A percentile compares a stretch with the other conserved stretches of the same genome.
These are phyloP conservation scores for Hymenoscyphus repandus DNA, from an alignment of 2,329 filamentous ascomycete species.

Conservation along the genomic window DNA sequence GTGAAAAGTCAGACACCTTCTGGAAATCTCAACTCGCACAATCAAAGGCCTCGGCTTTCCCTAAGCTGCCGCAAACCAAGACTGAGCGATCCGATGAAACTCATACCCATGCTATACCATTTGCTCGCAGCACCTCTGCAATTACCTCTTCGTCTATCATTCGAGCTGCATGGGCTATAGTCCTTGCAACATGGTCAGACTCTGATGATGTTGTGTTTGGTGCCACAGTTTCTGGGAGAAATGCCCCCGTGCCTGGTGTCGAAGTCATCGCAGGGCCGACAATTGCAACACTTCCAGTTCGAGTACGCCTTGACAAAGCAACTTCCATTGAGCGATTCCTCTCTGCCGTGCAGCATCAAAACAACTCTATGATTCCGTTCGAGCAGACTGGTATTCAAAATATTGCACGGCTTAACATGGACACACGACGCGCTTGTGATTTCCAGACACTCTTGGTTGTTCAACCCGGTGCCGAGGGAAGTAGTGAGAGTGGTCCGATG, in stretches of 20 bases:
- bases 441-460: conserved; percentile 17
- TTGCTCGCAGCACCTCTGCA: conserved; percentile 5
- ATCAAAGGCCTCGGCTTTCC: too few species aligned
- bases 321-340: too few species aligned
- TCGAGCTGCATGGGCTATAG: conserved; percentile 34
- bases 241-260: conserved; percentile 33
- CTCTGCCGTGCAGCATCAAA: conserved; percentile 39
- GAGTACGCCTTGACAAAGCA: conserved; percentile 37
- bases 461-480: conserved; percentile 11
- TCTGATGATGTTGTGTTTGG: conserved; percentile 37
- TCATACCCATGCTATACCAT: conserved; percentile 5
- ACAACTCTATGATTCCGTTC: conserved; percentile 39
- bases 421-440: conserved; percentile 3
- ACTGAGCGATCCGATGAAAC: conserved; percentile 4
- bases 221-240: conserved; percentile 38
- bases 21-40: too few species aligned
- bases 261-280: conserved; percentile 39
- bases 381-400: conserved; percentile 12
- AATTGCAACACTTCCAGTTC: conserved; percentile 39
- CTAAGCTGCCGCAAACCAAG: conserved; percentile 29
- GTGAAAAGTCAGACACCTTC: too few species aligned
- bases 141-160: conserved; percentile 34
- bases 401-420: conserved; percentile 6
- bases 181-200: conserved; percentile 33
- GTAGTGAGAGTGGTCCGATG: too few species aligned